These are phyloP conservation scores for Hypericum perforatum DNA, from an alignment of 345 rosid species.

Conservation along the genomic window DNA sequence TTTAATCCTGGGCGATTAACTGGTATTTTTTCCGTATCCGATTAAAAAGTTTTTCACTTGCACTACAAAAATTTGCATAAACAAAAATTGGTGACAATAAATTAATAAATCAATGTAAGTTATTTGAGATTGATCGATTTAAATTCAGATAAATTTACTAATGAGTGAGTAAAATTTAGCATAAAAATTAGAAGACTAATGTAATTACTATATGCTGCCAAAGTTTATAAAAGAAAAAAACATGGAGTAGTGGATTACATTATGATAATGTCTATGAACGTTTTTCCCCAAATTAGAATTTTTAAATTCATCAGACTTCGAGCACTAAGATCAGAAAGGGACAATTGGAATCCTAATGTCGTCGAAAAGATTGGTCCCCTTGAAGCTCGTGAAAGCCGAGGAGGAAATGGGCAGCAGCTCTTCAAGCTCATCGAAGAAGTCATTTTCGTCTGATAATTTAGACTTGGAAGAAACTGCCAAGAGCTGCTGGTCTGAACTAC, in stretches of 20 bases:
- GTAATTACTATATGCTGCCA: not conserved
- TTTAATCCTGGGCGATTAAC: too few relatives aligned
- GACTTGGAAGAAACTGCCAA: slow-evolving; percentile 19
- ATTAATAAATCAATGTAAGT: too few relatives aligned
- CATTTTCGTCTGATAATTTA: slow-evolving; percentile 35
- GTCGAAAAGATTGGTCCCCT: slow-evolving; percentile 35
- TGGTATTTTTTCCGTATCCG: too few relatives aligned
- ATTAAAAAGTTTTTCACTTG: too few relatives aligned
- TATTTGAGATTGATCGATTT: too few relatives aligned
- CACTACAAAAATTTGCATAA: too few relatives aligned
- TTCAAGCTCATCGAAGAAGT: slow-evolving; percentile 70
- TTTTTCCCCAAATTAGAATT: slow-evolving; percentile 13
- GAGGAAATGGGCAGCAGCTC: slow-evolving; percentile 40
- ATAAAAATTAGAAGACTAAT: not conserved
- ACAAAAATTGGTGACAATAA: too few relatives aligned
- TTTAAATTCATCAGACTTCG: slow-evolving; percentile 10
- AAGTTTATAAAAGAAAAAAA: slow-evolving; percentile 1
- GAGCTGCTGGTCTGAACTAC: slow-evolving; percentile 4
- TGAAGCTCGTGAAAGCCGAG: slow-evolving; percentile 37
- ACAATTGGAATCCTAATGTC: slow-evolving; percentile 47
- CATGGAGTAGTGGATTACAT: slow-evolving; percentile 2
- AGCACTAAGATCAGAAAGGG: slow-evolving; percentile 36
- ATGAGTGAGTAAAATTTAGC: too few relatives aligned
- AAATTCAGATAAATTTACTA: too few relatives aligned
- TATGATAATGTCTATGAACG: slow-evolving; percentile 12